Conservation (phyloP, 2,329 filamentous ascomycete species). For the Coleophoma cylindrospora region DNA sequence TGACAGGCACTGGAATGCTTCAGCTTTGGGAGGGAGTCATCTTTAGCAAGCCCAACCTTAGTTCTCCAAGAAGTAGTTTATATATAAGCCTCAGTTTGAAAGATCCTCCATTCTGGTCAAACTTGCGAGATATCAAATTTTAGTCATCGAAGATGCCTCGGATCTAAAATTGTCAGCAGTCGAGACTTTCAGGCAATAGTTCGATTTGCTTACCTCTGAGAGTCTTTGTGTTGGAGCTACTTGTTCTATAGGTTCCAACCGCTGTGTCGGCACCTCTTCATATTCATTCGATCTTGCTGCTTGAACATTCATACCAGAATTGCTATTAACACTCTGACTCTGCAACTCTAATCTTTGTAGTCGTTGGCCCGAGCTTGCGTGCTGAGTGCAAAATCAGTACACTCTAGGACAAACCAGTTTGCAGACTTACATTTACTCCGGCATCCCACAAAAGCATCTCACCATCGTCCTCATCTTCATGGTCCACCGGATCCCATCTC, state of each 20-base stretch:
- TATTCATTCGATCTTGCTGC: not conserved
- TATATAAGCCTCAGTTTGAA: too few species aligned
- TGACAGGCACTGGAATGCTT: too few species aligned
- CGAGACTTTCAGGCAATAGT: conserved; percentile 5
- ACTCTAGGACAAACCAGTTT: conserved; percentile 20
- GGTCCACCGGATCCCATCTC: conserved; percentile 67
- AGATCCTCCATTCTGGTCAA: too few species aligned
- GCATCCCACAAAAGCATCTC: conserved; percentile 72
- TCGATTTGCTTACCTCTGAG: conserved; percentile 55
- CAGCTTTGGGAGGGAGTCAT: too few species aligned
- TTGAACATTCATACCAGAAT: not conserved
- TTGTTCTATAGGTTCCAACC: conserved; percentile 21
- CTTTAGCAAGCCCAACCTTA: too few species aligned
- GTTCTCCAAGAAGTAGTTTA: too few species aligned
- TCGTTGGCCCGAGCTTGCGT: conserved; percentile 18
- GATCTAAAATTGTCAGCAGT: conserved; percentile 21
- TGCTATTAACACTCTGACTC: conserved; percentile 7
- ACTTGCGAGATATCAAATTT: not conserved
- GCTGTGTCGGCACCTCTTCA: conserved; percentile 1
- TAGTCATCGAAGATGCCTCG: conserved; percentile 26
- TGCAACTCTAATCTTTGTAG: conserved; percentile 10
- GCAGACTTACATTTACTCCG: conserved; percentile 50
- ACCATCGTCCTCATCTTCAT: conserved; percentile 58
- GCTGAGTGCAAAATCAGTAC: conserved; percentile 17
- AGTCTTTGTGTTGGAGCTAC: conserved; percentile 71